Evolutionary conservation across 169 alveolate genomes (phyloP), one percentile per base, ranked within the genome.

Genomic region (Neospora caninum): DNA sequence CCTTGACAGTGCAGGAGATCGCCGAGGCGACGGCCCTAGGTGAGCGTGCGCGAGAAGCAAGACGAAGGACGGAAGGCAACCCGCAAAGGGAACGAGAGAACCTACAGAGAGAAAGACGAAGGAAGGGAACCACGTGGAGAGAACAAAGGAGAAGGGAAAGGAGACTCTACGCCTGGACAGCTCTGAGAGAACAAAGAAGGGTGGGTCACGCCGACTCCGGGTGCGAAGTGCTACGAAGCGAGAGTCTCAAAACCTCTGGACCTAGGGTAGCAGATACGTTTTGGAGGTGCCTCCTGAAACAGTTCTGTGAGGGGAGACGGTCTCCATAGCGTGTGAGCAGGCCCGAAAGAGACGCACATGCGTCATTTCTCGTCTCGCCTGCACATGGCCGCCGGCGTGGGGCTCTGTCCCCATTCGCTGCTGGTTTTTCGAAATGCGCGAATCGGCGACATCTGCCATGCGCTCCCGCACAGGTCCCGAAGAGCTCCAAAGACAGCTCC

Each of bases 401-500:
- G 13, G 13, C 58, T 49, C 58, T 13, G 58, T 49, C 58, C 73
- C 31, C 20, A 29, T 29, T 64, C 31, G 25, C 73, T 7, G 31
- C 16, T 64, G 7, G 7, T 1, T 7, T 64, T 6, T 27, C 25
- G 31, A 27, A 16, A 29, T 27, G 16, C 4, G 7, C 20, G 73
- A 64, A 0, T 16, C 73, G 31, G 25, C n/a, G 73, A 1, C n/a
- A n/a, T 64, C 34, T 64, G 34, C 20, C n/a, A n/a, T n/a, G n/a
- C n/a, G n/a, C n/a, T n/a, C n/a, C 25, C 10, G 34, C 67, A 9
- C 64, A 82, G 89, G 67, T 4, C 6, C 43, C n/a, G 89, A 82
- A 1, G 89, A 82, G 67, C 89, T 82, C 34, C 89, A 82, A 36
- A 82, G 89, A 82, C 89, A 82, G 67, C 58, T 82, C 89, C 18